Evolutionary conservation across 345 rosid species (phyloP), one percentile per base, ranked within the genome.

Genomic region (Fremontodendron californicum): DNA sequence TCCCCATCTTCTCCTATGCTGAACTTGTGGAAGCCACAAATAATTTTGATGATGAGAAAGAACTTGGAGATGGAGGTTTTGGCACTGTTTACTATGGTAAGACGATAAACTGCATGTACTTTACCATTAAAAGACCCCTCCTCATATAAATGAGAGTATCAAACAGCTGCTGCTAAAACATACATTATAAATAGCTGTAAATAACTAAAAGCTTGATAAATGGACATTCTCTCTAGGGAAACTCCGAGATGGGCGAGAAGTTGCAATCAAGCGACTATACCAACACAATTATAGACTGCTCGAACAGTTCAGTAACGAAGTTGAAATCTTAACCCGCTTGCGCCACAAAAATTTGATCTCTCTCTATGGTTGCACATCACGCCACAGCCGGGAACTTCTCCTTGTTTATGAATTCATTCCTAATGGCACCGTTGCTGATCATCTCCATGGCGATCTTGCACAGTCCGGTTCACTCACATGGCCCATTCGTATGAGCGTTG

Each of bases 1-100:
- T 88, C 55, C 89, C 87, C 35, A 77, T 89, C 77, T 90, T 90
- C 90, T 81, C 91, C 31, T 83, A 82, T 2, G 16, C 42, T 15
- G 94, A 92, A 78, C 97, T 92, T 66, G 86, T 86, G 77, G 79
- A 87, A 83, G 91, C 93, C 9, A 90, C 97, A 29, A 70, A 84
- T 70, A 75, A 87, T 76, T 92, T 89, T 45, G 82, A 82, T 16
- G 57, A 73, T 73, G 84, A 81, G 0, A 84, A 83, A 63, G 82
- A 86, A 75, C 85, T 92, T 13, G 97, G 94, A 72, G 90, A 87
- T 80, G 97, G 97, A 51, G 97, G 97, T 29, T 90, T 82, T 75
- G 97, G 97, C 69, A 86, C 87, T 15, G 97, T 92, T 0, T 90
- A 89, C 78, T 71, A 84, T 61, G 97, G 94, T 92, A 81, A 86